Percentiles rank a stretch among this genome's conserved stretches.
Evolutionary conservation across 805 yeast genomes (phyloP).

Genomic region (Suhomyces emberorum): DNA sequence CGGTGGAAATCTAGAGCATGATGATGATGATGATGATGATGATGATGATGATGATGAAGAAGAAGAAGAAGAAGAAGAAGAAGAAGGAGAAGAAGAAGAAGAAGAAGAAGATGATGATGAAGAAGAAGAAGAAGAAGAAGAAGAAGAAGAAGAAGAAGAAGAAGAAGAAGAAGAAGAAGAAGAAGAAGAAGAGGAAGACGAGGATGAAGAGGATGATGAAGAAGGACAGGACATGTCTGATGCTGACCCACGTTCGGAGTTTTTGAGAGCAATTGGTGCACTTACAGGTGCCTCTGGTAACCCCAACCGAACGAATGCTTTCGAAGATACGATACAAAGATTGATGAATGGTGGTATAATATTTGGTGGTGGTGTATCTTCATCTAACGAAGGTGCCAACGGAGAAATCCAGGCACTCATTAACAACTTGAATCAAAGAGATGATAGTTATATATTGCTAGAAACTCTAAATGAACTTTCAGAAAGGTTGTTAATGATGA

Average conservation of each 20-base stretch:
- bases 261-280: slow-evolving; percentile 21
- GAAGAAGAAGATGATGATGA: slow-evolving; percentile 6
- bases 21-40: slow-evolving; percentile 9
- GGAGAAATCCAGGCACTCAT: slow-evolving; percentile 35
- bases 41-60: slow-evolving; percentile 12
- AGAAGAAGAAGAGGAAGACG: slow-evolving; percentile 10
- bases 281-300: slow-evolving; percentile 1
- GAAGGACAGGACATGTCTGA: slow-evolving; percentile 12
- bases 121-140: slow-evolving; percentile 4
- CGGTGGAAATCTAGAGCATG: slow-evolving; percentile 13
- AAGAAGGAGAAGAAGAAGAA: slow-evolving; percentile 4
- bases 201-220: slow-evolving; percentile 12
- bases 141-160: slow-evolving; percentile 4
- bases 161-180: slow-evolving; percentile 6
- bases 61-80: slow-evolving; percentile 7
- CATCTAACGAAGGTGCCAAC: slow-evolving; percentile 15
- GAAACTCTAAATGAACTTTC: slow-evolving; percentile 66
- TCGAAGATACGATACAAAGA: slow-evolving; percentile 33
- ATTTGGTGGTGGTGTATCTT: slow-evolving; percentile 12
- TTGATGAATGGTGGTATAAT: slow-evolving; percentile 25
- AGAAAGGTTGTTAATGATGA: slow-evolving; percentile 66
- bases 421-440: slow-evolving; percentile 39
- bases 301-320: slow-evolving; percentile 11
- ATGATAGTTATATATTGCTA: slow-evolving; percentile 58
- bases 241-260: slow-evolving; percentile 22